Conservation (phyloP, 331 rosid species). For the Quercus phellos region DNA sequence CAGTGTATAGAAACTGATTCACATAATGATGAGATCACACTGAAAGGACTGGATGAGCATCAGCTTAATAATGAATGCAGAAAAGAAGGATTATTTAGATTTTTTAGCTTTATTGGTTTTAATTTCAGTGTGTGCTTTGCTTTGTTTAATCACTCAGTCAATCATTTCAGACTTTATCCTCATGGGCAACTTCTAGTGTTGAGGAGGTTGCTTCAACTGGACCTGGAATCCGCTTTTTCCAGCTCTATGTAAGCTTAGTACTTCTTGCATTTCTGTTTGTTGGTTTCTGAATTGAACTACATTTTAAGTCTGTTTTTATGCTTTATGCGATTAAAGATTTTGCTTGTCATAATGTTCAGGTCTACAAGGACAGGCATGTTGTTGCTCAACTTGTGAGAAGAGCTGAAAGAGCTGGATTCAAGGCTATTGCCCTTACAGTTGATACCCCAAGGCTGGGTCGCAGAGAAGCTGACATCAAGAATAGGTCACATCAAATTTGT, state of each 20-base stretch:
- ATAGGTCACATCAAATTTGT: conserved; percentile 49
- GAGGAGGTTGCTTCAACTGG: conserved; percentile 99
- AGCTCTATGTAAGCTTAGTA: conserved; percentile 69
- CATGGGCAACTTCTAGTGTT: conserved; percentile 93
- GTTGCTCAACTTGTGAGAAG: conserved; percentile 95
- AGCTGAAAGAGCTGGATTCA: conserved; percentile 98
- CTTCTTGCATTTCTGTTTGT: neutral
- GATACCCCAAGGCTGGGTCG: conserved; percentile 94
- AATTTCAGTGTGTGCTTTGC: neutral
- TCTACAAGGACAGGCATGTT: conserved; percentile 78
- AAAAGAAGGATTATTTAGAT: neutral
- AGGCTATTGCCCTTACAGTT: conserved; percentile 91
- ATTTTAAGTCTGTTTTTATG: neutral
- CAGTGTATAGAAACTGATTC: neutral
- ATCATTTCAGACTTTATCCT: conserved; percentile 73
- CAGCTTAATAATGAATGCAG: neutral
- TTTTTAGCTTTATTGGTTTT: neutral
- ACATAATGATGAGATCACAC: neutral
- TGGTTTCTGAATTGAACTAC: neutral
- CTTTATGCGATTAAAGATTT: neutral
- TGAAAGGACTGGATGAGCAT: neutral
- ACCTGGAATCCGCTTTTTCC: conserved; percentile 97
- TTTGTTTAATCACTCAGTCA: conserved; percentile 3
- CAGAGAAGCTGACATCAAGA: conserved; percentile 95
- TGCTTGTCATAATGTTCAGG: conserved; percentile 37